phyloP scores from a whole-genome alignment of 2,329 filamentous ascomycete species.

The Tolypocladium amazonense region DNA sequence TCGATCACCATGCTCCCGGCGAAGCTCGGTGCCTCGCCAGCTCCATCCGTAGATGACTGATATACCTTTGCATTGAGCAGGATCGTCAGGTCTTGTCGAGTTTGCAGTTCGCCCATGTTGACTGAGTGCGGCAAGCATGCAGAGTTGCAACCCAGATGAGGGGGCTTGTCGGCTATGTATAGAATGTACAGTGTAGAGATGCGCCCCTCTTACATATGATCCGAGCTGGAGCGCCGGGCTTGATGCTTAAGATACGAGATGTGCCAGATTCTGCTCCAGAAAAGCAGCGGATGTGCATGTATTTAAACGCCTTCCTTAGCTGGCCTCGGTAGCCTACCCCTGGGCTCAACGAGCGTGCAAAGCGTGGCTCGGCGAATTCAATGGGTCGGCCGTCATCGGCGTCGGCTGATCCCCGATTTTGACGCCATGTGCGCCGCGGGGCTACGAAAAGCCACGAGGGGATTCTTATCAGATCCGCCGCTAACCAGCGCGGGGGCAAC shows the following conservation, averaged over 20 bases:
- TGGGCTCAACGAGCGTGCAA: neutral
- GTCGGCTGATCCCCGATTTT: neutral
- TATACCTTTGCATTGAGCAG: constrained; percentile 12
- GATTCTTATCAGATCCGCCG: neutral
- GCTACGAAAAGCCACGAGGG: neutral
- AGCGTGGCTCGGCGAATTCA: neutral
- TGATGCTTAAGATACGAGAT: neutral
- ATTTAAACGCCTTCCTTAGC: neutral
- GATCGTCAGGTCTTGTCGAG: constrained; percentile 2
- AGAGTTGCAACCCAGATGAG: neutral
- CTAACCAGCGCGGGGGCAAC: neutral
- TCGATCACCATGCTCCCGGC: constrained; percentile 20
- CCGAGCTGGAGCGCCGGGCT: neutral
- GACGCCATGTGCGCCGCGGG: neutral
- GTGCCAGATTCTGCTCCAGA: neutral
- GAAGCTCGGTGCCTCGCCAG: constrained; percentile 2
- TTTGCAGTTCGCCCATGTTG: constrained; percentile 5
- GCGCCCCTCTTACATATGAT: neutral
- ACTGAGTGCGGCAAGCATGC: neutral
- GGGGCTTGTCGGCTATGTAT: neutral
- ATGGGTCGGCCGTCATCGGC: neutral
- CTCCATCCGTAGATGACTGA: constrained; percentile 3
- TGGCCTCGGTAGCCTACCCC: neutral
- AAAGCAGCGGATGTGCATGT: neutral
- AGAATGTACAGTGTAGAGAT: neutral